Evolutionary conservation across 305 asterid species (phyloP).

Genomic region (Rubia peregrina): DNA sequence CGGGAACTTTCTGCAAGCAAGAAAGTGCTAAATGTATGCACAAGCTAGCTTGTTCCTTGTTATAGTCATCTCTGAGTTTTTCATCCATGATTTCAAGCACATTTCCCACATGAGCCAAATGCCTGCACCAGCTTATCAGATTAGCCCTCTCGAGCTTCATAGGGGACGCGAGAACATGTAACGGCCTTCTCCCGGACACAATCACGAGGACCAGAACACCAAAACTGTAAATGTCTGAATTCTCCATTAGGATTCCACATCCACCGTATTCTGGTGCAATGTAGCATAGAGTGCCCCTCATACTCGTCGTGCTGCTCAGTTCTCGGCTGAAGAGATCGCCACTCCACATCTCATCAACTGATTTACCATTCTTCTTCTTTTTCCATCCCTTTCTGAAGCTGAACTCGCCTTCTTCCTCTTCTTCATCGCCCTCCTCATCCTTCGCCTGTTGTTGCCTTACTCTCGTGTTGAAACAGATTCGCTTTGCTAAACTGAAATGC

Average conservation of each 20-base stretch:
- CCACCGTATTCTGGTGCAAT: conserved; percentile 81
- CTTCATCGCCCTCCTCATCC: conserved; percentile 20
- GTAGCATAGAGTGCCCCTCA: conserved; percentile 90
- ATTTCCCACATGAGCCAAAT: conserved; percentile 61
- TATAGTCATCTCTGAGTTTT: conserved; percentile 44
- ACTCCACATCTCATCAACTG: conserved; percentile 61
- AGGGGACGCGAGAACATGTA: conserved; percentile 82
- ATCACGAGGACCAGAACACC: conserved; percentile 82
- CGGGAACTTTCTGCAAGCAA: conserved; percentile 79
- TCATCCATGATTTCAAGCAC: conserved; percentile 69
- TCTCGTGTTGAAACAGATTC: conserved; percentile 35
- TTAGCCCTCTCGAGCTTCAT: conserved; percentile 87
- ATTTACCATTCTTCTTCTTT: conserved; percentile 45
- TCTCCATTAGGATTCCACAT: conserved; percentile 67
- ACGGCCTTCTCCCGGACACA: conserved; percentile 77
- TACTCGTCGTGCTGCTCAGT: conserved; percentile 89
- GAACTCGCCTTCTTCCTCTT: conserved; percentile 42
- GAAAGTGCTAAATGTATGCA: conserved; percentile 84
- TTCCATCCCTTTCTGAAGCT: conserved; percentile 66
- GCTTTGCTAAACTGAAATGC: conserved; percentile 61
- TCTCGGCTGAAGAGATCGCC: conserved; percentile 82
- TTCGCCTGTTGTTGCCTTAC: conserved; percentile 21
- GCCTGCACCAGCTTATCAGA: conserved; percentile 73
- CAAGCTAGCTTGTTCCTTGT: conserved; percentile 54
- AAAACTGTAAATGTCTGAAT: conserved; percentile 73